Evolutionary conservation across 768 basidiomycete species (phyloP), one percentile per base, ranked within the genome.

Genomic region (Xerocomellus intermedius): DNA sequence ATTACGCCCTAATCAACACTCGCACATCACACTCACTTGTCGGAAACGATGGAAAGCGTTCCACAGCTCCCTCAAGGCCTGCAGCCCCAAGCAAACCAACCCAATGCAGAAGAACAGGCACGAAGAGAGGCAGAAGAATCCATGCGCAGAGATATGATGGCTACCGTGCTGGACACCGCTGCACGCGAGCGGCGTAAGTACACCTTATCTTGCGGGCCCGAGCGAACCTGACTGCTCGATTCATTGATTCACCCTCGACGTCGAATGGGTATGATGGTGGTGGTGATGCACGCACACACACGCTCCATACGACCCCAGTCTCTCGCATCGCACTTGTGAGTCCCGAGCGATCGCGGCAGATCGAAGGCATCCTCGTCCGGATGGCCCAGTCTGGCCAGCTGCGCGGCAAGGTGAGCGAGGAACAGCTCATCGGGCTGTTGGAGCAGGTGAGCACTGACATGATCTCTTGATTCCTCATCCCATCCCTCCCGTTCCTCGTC

Each of bases 371-470:
- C 54, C 75, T 96, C 32, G 60, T 89, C 38, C 80, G 89, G 38
- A 92, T 94, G 89, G 91, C 85, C 8, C 90, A 92, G 72, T 77
- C 82, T 1, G 91, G 93, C 8, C 91, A 94, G 68, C 69, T 96
- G 37, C 79, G 87, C 42, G 87, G 86, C 1, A 77, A 84, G 28
- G 86, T 96, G 38, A 82, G 79, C 28, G 94, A 97, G 67, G 74
- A 79, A 44, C 91, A 94, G 68, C 78, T 97, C 50, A 91, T 97
- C 60, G 86, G 85, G 45, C 74, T 96, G 35, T 78, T 96, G 55
- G 89, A 95, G 61, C 91, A 96, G 81, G 94, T 88, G 57, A 59
- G 64, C 39, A 8, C 30, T 22, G 8, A 19, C 19, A 14, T 35
- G 7, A 39, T 16, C 13, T 30, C 1, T n/a, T 21, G 38, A n/a